These are phyloP conservation scores for Eucalyptus regnans DNA, from an alignment of 345 rosid genomes.

Conservation along the genomic window DNA sequence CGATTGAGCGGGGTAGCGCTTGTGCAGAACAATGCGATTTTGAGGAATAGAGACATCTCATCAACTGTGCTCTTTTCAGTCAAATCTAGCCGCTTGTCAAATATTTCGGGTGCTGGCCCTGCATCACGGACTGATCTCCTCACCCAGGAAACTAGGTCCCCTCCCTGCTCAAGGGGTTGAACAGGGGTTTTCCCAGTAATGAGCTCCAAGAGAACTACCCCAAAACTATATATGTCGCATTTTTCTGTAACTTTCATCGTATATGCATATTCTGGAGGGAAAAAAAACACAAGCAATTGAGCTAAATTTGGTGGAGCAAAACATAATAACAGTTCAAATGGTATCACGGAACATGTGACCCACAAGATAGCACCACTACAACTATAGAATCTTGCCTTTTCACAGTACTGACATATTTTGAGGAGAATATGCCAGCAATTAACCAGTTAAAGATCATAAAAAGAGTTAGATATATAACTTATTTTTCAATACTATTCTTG, in stretches of 20 bases:
- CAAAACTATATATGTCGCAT: constrained; percentile 78
- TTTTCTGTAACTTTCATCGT: constrained; percentile 89
- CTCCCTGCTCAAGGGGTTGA: constrained; percentile 76
- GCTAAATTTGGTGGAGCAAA: neutral
- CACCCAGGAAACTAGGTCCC: constrained; percentile 75
- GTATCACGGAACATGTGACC: neutral
- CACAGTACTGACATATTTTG: neutral
- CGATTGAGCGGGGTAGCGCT: constrained; percentile 47
- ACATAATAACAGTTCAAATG: neutral
- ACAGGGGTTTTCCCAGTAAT: constrained; percentile 69
- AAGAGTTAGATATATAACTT: neutral
- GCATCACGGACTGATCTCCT: constrained; percentile 37
- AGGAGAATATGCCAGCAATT: neutral
- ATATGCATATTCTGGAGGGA: constrained; percentile 63
- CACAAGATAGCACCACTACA: neutral
- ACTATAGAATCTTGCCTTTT: neutral
- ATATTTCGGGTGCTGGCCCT: constrained; percentile 28
- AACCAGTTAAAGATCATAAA: neutral
- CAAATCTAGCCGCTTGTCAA: constrained; percentile 39
- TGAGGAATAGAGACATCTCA: constrained; percentile 57
- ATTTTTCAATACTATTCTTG: neutral
- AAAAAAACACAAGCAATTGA: neutral
- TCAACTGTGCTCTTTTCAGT: constrained; percentile 19
- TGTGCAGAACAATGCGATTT: constrained; percentile 75
- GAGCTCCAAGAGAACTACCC: constrained; percentile 58